phyloP scores from a whole-genome alignment of 108 stramenopile species.

The Skeletonema tropicum region DNA sequence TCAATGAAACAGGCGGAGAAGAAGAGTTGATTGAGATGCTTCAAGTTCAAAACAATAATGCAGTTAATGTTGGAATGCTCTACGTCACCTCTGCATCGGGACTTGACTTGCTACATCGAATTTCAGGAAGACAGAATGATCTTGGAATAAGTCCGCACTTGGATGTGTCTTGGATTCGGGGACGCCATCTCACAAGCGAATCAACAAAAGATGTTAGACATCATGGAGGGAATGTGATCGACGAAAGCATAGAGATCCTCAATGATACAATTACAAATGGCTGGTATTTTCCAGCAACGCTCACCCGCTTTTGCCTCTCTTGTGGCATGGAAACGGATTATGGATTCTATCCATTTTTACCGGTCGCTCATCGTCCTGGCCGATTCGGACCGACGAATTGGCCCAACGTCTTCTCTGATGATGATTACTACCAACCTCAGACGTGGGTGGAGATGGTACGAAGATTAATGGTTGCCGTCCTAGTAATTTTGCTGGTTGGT shows the following conservation, averaged over 20 bases:
- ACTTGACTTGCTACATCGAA: slow-evolving; percentile 21
- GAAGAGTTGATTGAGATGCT: slow-evolving; percentile 35
- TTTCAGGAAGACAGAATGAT: slow-evolving; percentile 9
- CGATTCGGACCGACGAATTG: neutral
- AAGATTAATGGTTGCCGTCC: slow-evolving; percentile 32
- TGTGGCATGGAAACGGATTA: slow-evolving; percentile 19
- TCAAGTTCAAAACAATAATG: neutral
- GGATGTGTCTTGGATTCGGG: slow-evolving; percentile 15
- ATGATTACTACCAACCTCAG: slow-evolving; percentile 7
- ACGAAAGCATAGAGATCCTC: neutral
- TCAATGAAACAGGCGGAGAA: neutral
- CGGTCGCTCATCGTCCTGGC: neutral
- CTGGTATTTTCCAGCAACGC: slow-evolving; percentile 40
- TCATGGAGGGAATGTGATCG: slow-evolving; percentile 3
- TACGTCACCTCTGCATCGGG: slow-evolving; percentile 28
- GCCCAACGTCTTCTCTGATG: neutral
- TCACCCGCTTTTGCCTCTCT: slow-evolving; percentile 35
- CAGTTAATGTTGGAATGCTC: slow-evolving; percentile 26
- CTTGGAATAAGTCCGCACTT: slow-evolving; percentile 17
- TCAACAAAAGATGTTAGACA: slow-evolving; percentile 23
- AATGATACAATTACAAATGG: slow-evolving; percentile 27
- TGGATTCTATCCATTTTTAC: slow-evolving; percentile 12
- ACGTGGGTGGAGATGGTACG: slow-evolving; percentile 37
- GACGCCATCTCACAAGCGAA: slow-evolving; percentile 3
- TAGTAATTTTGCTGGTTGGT: slow-evolving; percentile 26